Evolutionary conservation across 2,329 filamentous ascomycete species (phyloP), one percentile per base, ranked within the genome.

Genomic region (Microsporum audouinii): DNA sequence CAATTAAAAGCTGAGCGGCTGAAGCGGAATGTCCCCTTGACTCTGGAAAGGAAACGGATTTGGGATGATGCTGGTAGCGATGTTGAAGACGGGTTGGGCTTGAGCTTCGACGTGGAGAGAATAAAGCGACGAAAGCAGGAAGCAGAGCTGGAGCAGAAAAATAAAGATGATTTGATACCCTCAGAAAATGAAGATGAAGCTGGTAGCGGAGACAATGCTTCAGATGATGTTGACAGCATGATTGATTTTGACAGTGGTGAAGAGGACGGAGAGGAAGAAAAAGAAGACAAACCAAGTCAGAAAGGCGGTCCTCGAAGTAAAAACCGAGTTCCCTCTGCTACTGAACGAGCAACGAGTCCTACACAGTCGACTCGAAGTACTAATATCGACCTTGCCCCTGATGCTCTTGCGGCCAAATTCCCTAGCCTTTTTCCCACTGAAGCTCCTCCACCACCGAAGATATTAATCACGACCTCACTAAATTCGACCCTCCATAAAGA

Each of bases 381-480:
- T 10, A 84, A 84, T 66, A 73, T 86, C 29, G 80, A 80, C 64
- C 76, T 85, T 8, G 82, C 82, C 0, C 83, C 84, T 2, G 83
- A 85, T 67, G 80, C 80, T 23, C 77, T 86, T 27, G 78, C 81
- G 45, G 76, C 81, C 49, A 84, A 83, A 71, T 87, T 85, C 68
- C 84, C 82, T 2, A 74, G 77, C 5, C 77, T 86, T 29, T 87
- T 84, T 75, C 67, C 83, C 34, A 67, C 69, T 12, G 72, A 76
- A 64, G 69, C 79, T 38, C 83, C 79, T 56, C 81, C 78, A 61
- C 75, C 76, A 62, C 91, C 94, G 58, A 95, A 96, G 75, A 85
- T 97, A 65, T 85, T 99, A 43, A 83, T 99, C 70, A 99, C 94
- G 0, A 97, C 94, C 5, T 88, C 86, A 10, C 80, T 96, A 69